Evolutionary conservation across 441 rosid genomes (phyloP).

Genomic region (Aleurites moluccanus): DNA sequence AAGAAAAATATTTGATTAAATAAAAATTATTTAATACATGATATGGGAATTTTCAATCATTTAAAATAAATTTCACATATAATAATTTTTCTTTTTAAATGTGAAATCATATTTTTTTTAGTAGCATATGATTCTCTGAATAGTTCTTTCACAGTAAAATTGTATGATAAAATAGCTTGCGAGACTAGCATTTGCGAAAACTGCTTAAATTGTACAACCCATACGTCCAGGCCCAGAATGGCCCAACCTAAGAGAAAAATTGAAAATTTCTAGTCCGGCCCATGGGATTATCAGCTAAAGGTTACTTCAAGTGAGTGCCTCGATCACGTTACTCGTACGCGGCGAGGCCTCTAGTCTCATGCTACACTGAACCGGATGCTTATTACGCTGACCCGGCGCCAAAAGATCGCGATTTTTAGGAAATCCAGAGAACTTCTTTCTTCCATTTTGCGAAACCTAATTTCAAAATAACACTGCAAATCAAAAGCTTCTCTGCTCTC

Average conservation of each 20-base stretch:
- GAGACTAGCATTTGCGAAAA: no score
- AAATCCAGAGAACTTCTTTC: background rate
- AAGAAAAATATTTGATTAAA: no score
- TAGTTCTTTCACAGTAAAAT: no score
- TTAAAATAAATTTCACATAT: no score
- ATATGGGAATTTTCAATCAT: no score
- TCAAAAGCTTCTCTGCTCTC: background rate
- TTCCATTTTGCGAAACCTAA: conserved; percentile 26
- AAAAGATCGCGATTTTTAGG: background rate
- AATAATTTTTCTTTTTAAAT: no score
- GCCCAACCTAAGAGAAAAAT: background rate
- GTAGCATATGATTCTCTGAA: no score
- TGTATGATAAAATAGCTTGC: no score
- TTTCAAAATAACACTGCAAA: background rate
- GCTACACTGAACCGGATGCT: background rate
- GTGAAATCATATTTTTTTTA: no score
- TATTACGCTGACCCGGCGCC: background rate
- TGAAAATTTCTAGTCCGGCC: background rate
- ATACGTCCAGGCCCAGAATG: background rate
- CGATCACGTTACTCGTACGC: background rate
- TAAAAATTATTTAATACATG: no score
- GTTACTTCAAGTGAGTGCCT: background rate
- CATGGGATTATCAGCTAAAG: background rate
- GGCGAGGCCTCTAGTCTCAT: background rate
- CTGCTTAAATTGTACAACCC: background rate